Evolutionary conservation across 2,329 filamentous ascomycete genomes (phyloP).

Genomic region (Colletotrichum musicola): DNA sequence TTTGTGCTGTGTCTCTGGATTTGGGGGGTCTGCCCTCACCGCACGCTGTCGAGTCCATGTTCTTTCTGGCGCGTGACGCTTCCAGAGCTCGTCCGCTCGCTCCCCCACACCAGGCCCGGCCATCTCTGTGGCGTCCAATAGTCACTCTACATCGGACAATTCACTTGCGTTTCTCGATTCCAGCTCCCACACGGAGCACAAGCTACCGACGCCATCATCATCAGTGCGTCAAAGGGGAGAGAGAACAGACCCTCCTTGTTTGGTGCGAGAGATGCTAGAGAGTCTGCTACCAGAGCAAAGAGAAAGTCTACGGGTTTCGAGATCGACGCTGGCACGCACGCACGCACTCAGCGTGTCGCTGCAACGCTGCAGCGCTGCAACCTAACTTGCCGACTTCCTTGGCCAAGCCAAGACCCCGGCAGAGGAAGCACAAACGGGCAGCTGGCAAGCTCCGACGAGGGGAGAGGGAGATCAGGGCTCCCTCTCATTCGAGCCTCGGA

Average conservation of each 20-base stretch:
- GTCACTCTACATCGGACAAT: slow-evolving; percentile 31
- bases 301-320: slow-evolving; percentile 2
- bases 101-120: slow-evolving; percentile 21
- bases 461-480: slow-evolving; percentile 1
- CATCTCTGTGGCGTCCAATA: slow-evolving; percentile 33
- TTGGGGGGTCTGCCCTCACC: neutral
- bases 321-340: slow-evolving; percentile 12
- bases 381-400: slow-evolving; percentile 17
- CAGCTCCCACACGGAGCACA: slow-evolving; percentile 29
- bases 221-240: slow-evolving; percentile 19
- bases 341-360: slow-evolving; percentile 25
- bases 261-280: neutral
- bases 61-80: slow-evolving; percentile 24
- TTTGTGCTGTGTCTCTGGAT: neutral
- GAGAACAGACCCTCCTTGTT: slow-evolving; percentile 24
- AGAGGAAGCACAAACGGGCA: slow-evolving; percentile 18
- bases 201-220: slow-evolving; percentile 11
- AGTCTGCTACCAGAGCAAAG: neutral
- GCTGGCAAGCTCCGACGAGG: slow-evolving; percentile 15
- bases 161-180: slow-evolving; percentile 26
- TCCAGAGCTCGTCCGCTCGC: slow-evolving; percentile 17
- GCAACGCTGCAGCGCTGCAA: neutral
- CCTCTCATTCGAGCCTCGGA: slow-evolving; percentile 16
- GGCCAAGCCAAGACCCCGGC: slow-evolving; percentile 19
- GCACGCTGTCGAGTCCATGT: slow-evolving; percentile 8